These are phyloP conservation scores for Aspergillus mulundensis DNA, from an alignment of 495 filamentous ascomycete genomes.

Conservation along the genomic window DNA sequence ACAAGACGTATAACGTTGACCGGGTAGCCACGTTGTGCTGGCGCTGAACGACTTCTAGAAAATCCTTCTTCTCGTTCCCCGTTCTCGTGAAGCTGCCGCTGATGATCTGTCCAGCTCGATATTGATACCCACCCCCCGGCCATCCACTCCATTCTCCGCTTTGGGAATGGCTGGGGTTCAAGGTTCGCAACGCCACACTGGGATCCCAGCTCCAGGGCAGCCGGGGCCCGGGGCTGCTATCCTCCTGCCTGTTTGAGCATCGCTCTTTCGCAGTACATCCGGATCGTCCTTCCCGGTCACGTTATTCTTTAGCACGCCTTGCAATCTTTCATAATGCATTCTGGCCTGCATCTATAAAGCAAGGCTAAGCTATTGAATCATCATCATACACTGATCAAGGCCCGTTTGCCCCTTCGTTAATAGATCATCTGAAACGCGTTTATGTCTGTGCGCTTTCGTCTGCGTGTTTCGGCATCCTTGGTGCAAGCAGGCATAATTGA, in stretches of 20 bases:
- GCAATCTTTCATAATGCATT: not conserved
- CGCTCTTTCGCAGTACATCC: not conserved
- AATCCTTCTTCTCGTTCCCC: not conserved
- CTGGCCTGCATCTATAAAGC: not conserved
- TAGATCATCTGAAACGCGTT: no score
- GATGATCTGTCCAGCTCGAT: not conserved
- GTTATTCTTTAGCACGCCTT: not conserved
- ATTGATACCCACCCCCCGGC: not conserved
- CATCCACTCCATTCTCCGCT: not conserved
- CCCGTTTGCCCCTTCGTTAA: no score
- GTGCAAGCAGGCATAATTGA: no score
- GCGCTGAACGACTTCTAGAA: not conserved
- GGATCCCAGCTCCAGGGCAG: not conserved
- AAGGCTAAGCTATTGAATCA: not conserved
- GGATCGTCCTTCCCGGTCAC: not conserved
- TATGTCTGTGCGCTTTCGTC: no score
- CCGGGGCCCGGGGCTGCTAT: not conserved
- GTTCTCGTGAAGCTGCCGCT: not conserved
- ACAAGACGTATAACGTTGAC: not conserved
- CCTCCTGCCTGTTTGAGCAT: not conserved
- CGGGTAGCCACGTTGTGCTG: not conserved
- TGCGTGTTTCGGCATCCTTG: no score
- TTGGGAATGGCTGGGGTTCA: not conserved
- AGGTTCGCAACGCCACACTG: not conserved
- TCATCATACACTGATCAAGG: no score